A percentile compares a stretch with the other conserved stretches of the same genome.
phyloP scores from a whole-genome alignment of 768 basidiomycete species.

The Leccinum imitatum region DNA sequence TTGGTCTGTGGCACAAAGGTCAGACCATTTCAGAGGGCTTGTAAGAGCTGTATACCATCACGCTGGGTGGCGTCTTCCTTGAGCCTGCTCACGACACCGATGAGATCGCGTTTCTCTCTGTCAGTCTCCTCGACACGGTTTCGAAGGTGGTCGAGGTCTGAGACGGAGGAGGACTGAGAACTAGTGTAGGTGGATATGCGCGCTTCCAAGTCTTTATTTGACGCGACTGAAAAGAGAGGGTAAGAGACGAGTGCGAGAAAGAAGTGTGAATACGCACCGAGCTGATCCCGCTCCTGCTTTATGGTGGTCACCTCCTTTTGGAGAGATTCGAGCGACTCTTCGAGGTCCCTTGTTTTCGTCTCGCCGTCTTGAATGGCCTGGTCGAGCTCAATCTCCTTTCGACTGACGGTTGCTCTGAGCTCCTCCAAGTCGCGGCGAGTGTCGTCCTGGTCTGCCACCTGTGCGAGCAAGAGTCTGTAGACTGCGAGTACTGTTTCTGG shows the following conservation, averaged over 20 bases:
- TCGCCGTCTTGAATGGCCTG: conserved; percentile 82
- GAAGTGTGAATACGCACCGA: conserved; percentile 48
- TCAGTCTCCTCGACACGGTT: conserved; percentile 69
- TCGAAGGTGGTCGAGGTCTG: conserved; percentile 50
- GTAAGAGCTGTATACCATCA: conserved; percentile 55
- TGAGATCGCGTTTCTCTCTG: conserved; percentile 86
- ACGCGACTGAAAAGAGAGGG: conserved; percentile 37
- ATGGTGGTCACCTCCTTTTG: conserved; percentile 56
- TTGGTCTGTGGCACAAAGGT: conserved; percentile 52
- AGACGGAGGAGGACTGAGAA: conserved; percentile 61
- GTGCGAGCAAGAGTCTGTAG: conserved; percentile 60
- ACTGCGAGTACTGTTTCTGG: conserved; percentile 59
- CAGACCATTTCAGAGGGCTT: background rate
- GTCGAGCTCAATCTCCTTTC: conserved; percentile 81
- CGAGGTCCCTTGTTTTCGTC: conserved; percentile 54
- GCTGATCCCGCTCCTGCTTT: conserved; percentile 63
- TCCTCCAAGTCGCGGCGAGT: conserved; percentile 68
- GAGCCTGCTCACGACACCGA: conserved; percentile 78
- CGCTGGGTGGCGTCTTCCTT: conserved; percentile 73
- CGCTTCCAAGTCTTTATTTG: conserved; percentile 48
- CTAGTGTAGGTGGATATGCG: conserved; percentile 56
- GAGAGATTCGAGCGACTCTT: conserved; percentile 47
- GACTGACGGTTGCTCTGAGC: conserved; percentile 61
- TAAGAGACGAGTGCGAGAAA: background rate
- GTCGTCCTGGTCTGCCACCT: conserved; percentile 54